Percentiles rank a stretch among this genome's conserved stretches.
Conservation (phyloP, 257 asterid species). For the Cordia subcordata region DNA sequence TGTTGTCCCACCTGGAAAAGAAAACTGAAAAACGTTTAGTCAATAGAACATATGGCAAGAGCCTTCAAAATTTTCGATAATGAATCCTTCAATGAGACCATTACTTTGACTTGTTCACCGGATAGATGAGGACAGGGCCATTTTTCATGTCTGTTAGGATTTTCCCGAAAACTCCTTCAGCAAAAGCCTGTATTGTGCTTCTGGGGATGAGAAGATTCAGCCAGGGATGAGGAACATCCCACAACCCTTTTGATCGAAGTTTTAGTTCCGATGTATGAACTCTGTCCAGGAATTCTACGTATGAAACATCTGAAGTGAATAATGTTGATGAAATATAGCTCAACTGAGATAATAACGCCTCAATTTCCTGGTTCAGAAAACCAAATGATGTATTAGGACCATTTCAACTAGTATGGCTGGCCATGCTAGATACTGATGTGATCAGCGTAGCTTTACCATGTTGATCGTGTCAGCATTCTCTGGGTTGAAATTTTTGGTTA, state of each 20-base stretch:
- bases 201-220: constrained; percentile 76
- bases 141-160: constrained; percentile 60
- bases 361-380: constrained; percentile 55
- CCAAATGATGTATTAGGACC: background rate
- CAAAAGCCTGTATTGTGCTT: constrained; percentile 57
- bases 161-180: constrained; percentile 62
- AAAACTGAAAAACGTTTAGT: background rate
- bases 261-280: constrained; percentile 68
- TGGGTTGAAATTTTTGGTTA: constrained; percentile 62
- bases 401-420: background rate
- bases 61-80: constrained; percentile 12
- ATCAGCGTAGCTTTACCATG: constrained; percentile 39
- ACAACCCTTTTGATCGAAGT: constrained; percentile 62
- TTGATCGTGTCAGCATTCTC: constrained; percentile 30
- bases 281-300: constrained; percentile 79
- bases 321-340: constrained; percentile 80
- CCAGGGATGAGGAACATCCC: constrained; percentile 98
- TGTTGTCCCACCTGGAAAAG: constrained; percentile 71
- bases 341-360: constrained; percentile 48
- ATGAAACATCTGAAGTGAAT: constrained; percentile 62
- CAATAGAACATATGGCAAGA: background rate
- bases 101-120: constrained; percentile 83
- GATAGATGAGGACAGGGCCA: constrained; percentile 89
- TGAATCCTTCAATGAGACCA: background rate
- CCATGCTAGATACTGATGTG: background rate